Conservation (phyloP, 2,329 filamentous ascomycete genomes). For the Aspergillus spinulosporus region DNA sequence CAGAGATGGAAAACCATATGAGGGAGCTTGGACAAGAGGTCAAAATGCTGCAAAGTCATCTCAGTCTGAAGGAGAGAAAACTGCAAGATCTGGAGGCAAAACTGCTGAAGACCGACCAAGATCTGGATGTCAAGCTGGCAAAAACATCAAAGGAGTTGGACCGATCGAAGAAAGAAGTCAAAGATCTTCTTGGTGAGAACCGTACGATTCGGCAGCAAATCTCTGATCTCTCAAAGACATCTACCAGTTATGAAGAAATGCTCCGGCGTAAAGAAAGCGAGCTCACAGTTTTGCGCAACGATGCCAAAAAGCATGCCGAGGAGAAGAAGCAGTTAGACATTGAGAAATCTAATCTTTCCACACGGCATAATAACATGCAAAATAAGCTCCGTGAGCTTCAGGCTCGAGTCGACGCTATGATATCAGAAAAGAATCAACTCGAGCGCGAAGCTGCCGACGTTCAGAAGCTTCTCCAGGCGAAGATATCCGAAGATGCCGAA, state of each 20-base stretch:
- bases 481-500: conserved; percentile 85
- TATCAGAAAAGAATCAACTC: conserved; percentile 77
- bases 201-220: conserved; percentile 80
- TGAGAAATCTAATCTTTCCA: conserved; percentile 69
- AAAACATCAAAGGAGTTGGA: conserved; percentile 77
- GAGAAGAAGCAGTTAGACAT: conserved; percentile 77
- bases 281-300: conserved; percentile 76
- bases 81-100: conserved; percentile 82
- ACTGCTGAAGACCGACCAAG: conserved; percentile 80
- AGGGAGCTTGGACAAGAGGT: conserved; percentile 77
- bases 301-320: conserved; percentile 78
- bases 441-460: conserved; percentile 88
- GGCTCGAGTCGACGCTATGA: conserved; percentile 83
- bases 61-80: conserved; percentile 86
- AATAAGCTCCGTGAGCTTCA: conserved; percentile 78
- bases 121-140: conserved; percentile 81
- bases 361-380: conserved; percentile 77
- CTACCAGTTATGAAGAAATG: conserved; percentile 91
- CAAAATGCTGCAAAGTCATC: conserved; percentile 86
- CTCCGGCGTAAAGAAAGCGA: conserved; percentile 94
- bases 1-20: conserved; percentile 74
- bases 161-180: conserved; percentile 69
- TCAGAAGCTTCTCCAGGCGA: conserved; percentile 79
- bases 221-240: conserved; percentile 81
- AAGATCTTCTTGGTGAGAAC: conserved; percentile 77